These are phyloP conservation scores for Umbelopsis vinacea DNA, from an alignment of 192 early-diverging fungal species.

Conservation along the genomic window DNA sequence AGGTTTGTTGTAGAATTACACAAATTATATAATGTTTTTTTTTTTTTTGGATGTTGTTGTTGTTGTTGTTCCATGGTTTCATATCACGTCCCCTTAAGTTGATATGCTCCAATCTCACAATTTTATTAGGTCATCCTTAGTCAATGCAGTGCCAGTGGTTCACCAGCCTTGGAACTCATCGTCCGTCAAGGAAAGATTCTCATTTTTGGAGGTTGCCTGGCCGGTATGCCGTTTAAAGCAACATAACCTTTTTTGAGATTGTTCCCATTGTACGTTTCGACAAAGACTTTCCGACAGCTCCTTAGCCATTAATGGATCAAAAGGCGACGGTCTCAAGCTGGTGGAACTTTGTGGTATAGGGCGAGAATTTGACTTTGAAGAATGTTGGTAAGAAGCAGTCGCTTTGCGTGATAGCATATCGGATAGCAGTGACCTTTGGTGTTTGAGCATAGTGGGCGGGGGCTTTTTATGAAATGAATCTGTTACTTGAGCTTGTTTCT, in stretches of 20 bases:
- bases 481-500: not conserved
- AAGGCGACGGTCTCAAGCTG: slow-evolving; percentile 9
- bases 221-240: slow-evolving; percentile 15
- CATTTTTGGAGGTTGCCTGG: not conserved
- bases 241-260: slow-evolving; percentile 20
- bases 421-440: slow-evolving; percentile 19
- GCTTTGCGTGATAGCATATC: slow-evolving; percentile 16
- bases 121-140: too few relatives aligned
- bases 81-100: too few relatives aligned
- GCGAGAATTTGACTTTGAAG: not conserved
- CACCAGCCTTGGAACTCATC: slow-evolving; percentile 14
- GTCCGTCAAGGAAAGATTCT: slow-evolving; percentile 4
- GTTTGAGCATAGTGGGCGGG: not conserved
- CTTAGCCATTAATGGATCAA: slow-evolving; percentile 19
- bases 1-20: too few relatives aligned
- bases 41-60: too few relatives aligned
- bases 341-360: not conserved
- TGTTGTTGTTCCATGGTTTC: too few relatives aligned
- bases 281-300: slow-evolving; percentile 24
- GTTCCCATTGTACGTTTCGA: slow-evolving; percentile 22
- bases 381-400: too few relatives aligned
- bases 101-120: too few relatives aligned
- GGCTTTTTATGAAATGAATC: slow-evolving; percentile 21
- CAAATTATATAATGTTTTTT: too few relatives aligned
- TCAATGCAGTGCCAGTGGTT: not conserved